Evolutionary conservation across 129 eudicot genomes (phyloP), one percentile per base, ranked within the genome.

Genomic region (Gnaphalium uliginosum): DNA sequence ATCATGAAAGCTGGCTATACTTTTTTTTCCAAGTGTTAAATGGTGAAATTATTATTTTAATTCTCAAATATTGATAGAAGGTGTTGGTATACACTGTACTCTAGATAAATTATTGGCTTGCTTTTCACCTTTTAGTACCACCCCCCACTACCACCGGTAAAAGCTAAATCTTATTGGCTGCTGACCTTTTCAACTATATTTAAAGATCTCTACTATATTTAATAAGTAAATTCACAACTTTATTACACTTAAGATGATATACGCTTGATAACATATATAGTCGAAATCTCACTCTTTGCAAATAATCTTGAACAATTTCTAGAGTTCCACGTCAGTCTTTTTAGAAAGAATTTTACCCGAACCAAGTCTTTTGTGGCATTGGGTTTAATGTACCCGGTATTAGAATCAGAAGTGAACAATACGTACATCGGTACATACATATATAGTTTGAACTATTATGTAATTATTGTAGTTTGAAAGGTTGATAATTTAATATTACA

Each of bases 1-100:
- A 41, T 71, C 82, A 78, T 78, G 39, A 78, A 78, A 71, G 72
- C 82, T 62, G 29, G 72, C 82, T 50, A 8, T 78, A 15, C 59
- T 39, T 56, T 37, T 41, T 22, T 37, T 41, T 22, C 58, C 39
- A 21, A 26, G 72, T 75, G 72, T 65, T 75, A 63, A 75, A 74
- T 43, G 25, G 5, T 63, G 57, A 6, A 41, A 26, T 58, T 58
- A 3, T 10, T 51, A 32, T n/a, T 27, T 67, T 37, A n/a, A n/a
- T n/a, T n/a, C 60, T 48, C 15, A 62, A 14, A 73, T 33, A 73
- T 33, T 37, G 46, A 51, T 46, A 29, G 15, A 23, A 22, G 66
- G 56, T 32, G 54, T 56, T 72, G 67, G 33, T 33, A 33, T 32
- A 72, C 54, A 35, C 2, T 21, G 22, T 69, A 23, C 76, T 71